phyloP scores from a whole-genome alignment of 176 grass and related monocot genomes.

The Zizania latifolia region DNA sequence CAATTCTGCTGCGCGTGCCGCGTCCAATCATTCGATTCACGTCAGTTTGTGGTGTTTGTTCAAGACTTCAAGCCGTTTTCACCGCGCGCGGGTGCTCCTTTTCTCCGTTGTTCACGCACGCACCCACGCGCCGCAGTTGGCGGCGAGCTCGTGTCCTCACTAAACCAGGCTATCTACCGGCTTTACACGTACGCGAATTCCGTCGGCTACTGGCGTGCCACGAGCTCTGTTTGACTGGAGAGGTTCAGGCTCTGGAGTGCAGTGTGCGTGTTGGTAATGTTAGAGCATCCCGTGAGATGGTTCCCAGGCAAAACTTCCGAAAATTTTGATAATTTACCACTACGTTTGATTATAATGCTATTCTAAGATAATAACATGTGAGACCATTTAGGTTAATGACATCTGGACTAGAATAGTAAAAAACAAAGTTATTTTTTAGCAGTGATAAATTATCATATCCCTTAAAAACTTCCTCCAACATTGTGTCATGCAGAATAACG shows the following conservation, averaged over 20 bases:
- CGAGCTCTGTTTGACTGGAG: conserved; percentile 9
- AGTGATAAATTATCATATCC: too few species aligned
- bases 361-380: too few species aligned
- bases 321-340: too few species aligned
- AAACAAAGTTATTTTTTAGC: too few species aligned
- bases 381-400: too few species aligned
- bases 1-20: neutral
- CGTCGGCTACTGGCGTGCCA: neutral
- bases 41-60: neutral
- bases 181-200: conserved; percentile 13
- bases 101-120: too few species aligned
- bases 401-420: too few species aligned
- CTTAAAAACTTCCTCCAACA: neutral
- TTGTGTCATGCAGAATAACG: neutral
- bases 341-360: too few species aligned
- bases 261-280: too few species aligned
- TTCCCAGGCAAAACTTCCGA: too few species aligned
- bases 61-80: neutral
- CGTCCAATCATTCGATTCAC: conserved; percentile 34
- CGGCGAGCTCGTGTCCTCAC: neutral
- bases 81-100: too few species aligned
- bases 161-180: neutral
- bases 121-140: neutral
- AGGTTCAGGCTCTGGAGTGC: neutral
- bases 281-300: too few species aligned